Percentiles rank a stretch among this genome's conserved stretches.
These are phyloP conservation scores for Geranomyces michiganensis DNA, from an alignment of 192 early-diverging fungal genomes.

Conservation along the genomic window DNA sequence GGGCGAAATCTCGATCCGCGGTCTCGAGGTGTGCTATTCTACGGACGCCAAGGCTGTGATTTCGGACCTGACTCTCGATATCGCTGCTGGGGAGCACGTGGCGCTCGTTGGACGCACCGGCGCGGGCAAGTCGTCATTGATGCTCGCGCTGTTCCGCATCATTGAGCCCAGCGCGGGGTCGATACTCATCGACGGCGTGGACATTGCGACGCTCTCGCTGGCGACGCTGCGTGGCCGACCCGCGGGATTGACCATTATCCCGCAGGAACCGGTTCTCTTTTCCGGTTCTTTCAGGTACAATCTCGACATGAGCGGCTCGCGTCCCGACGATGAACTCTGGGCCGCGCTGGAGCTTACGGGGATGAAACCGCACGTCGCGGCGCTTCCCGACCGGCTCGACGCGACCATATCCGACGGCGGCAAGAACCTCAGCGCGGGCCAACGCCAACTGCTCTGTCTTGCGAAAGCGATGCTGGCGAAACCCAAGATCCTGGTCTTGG, in stretches of 20 bases:
- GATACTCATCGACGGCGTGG: conserved; percentile 67
- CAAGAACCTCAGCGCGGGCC: conserved; percentile 75
- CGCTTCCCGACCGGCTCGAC: conserved; percentile 54
- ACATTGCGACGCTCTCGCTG: conserved; percentile 61
- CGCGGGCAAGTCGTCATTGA: conserved; percentile 74
- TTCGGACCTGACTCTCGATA: conserved; percentile 67
- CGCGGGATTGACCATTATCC: conserved; percentile 50
- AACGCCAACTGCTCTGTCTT: conserved; percentile 64
- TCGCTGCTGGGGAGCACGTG: conserved; percentile 72
- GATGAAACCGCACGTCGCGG: conserved; percentile 43
- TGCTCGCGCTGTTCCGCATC: conserved; percentile 66
- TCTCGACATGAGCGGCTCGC: conserved; percentile 55
- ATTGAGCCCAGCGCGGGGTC: conserved; percentile 56
- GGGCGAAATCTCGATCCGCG: conserved; percentile 60
- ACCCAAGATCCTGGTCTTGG: conserved; percentile 44
- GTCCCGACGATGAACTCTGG: conserved; percentile 52
- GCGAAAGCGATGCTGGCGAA: conserved; percentile 42
- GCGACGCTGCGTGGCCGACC: conserved; percentile 52
- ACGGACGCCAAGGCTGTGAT: conserved; percentile 58
- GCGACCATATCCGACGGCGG: conserved; percentile 75
- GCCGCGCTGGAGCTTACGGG: conserved; percentile 43
- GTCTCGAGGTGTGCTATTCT: conserved; percentile 63
- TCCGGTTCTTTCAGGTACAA: conserved; percentile 71
- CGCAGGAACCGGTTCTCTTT: conserved; percentile 61
- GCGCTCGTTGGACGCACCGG: conserved; percentile 86